Evolutionary conservation across 169 alveolate genomes (phyloP).

Genomic region (Plasmodium yoelii): DNA sequence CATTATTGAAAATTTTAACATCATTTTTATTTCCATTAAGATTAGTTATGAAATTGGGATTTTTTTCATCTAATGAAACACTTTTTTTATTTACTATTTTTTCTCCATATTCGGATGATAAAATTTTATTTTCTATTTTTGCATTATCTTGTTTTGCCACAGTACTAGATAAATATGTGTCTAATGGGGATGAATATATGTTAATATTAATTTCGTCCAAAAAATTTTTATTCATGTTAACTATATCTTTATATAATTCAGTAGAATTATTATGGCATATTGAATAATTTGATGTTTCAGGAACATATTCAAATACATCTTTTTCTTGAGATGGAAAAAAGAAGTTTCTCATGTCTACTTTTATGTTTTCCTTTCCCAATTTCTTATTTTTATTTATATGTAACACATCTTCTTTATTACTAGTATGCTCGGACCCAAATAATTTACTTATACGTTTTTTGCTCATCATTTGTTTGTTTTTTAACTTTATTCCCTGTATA

Average conservation of each 20-base stretch:
- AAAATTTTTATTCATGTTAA: constrained; percentile 53
- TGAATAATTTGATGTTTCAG: constrained; percentile 55
- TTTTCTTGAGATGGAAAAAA: constrained; percentile 67
- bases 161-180: constrained; percentile 63
- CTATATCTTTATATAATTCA: constrained; percentile 74
- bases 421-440: not conserved
- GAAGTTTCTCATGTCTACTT: constrained; percentile 41
- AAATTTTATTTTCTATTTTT: not conserved
- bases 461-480: constrained; percentile 10
- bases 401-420: constrained; percentile 5
- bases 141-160: constrained; percentile 4
- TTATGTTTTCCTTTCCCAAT: constrained; percentile 38
- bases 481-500: not conserved
- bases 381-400: constrained; percentile 17
- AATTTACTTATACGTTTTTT: constrained; percentile 4
- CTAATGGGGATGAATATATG: constrained; percentile 73
- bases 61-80: constrained; percentile 38
- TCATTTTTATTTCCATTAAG: no score
- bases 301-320: constrained; percentile 69
- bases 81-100: constrained; percentile 15
- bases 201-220: constrained; percentile 55
- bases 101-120: not conserved
- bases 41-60: not conserved
- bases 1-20: no score
- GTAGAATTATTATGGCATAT: constrained; percentile 63